A percentile compares a stretch with the other conserved stretches of the same genome.
These are phyloP conservation scores for Coemansia sp. DNA, from an alignment of 192 early-diverging fungal species.

Conservation along the genomic window DNA sequence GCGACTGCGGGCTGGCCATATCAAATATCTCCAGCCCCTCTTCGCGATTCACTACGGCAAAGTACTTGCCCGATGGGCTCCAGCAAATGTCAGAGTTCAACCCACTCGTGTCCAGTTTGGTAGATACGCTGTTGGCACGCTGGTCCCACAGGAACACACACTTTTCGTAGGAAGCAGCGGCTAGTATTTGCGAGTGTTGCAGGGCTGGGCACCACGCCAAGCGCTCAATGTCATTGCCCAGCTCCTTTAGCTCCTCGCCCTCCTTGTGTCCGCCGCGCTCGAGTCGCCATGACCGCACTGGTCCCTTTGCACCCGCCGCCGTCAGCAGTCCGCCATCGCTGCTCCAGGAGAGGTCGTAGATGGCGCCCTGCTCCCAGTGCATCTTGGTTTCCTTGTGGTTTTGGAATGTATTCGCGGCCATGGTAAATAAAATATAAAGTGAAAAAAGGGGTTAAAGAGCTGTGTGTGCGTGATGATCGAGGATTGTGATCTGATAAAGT, in stretches of 20 bases:
- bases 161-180: constrained; percentile 41
- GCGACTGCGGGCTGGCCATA: constrained; percentile 4
- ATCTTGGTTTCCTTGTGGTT: constrained; percentile 38
- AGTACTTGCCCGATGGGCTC: constrained; percentile 35
- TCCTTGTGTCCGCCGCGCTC: constrained; percentile 51
- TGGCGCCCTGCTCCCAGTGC: constrained; percentile 45
- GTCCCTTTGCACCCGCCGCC: constrained; percentile 32
- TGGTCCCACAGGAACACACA: constrained; percentile 42
- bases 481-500: too few relatives aligned
- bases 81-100: constrained; percentile 35
- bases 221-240: constrained; percentile 32
- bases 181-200: constrained; percentile 14
- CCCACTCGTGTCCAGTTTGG: constrained; percentile 16
- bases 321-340: constrained; percentile 47
- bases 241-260: constrained; percentile 38
- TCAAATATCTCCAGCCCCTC: constrained; percentile 45
- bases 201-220: constrained; percentile 37
- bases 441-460: not conserved
- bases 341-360: constrained; percentile 49
- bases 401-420: constrained; percentile 9
- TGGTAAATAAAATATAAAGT: not conserved
- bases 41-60: constrained; percentile 28
- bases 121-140: not conserved
- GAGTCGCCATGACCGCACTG: constrained; percentile 38
- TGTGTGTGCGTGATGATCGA: not conserved